Percentiles rank a stretch among this genome's conserved stretches.
Conservation (phyloP, 441 rosid species). For the Syzygium syzygioides region DNA sequence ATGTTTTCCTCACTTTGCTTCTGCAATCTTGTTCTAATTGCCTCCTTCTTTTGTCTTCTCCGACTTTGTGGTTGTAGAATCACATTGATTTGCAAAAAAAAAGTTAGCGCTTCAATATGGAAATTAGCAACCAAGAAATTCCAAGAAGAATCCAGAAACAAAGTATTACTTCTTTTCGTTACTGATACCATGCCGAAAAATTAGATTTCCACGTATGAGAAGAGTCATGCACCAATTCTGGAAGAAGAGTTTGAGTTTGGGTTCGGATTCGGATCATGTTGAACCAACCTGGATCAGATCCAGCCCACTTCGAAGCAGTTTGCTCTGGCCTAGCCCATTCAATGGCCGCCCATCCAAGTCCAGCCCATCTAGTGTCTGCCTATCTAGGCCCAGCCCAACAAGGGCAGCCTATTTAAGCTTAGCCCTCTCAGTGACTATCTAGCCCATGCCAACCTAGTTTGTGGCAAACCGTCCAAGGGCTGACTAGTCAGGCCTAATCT, state of each 20-base stretch:
- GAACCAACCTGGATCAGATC: too few relatives aligned
- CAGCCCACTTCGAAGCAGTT: not conserved
- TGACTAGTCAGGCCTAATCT: too few relatives aligned
- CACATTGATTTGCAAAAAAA: not conserved
- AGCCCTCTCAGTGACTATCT: not conserved
- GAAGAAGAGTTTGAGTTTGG: not conserved
- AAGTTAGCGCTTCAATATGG: not conserved
- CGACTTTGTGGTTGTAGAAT: not conserved
- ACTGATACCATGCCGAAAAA: fast-evolving
- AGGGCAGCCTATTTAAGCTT: not conserved
- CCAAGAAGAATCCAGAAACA: not conserved
- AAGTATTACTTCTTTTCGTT: not conserved
- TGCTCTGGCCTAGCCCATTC: not conserved
- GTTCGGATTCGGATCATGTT: too few relatives aligned
- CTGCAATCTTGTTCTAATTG: not conserved
- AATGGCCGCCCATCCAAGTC: fast-evolving
- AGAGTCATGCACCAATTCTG: not conserved
- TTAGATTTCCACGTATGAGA: not conserved
- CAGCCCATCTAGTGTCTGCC: not conserved
- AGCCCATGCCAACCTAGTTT: too few relatives aligned
- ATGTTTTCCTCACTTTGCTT: too few relatives aligned
- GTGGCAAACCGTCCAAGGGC: too few relatives aligned
- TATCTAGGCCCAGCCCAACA: not conserved
- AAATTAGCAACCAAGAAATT: not conserved
- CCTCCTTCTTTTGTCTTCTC: not conserved